Evolutionary conservation across 225 moss, liverwort and hornwort species (phyloP).

Genomic region (Polytrichum commune): DNA sequence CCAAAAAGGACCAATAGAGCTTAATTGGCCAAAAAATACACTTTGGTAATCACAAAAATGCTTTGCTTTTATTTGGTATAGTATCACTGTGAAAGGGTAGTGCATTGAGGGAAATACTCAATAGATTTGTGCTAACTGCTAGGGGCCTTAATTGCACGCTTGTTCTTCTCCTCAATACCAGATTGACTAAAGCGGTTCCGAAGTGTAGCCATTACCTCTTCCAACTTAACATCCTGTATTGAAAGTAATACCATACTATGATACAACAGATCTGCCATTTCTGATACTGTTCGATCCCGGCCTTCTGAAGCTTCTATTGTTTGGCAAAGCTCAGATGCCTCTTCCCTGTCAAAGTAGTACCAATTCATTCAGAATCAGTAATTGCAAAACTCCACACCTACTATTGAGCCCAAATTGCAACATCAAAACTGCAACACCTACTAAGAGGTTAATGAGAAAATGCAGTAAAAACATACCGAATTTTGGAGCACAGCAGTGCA

Average conservation of each 20-base stretch:
- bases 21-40: too few relatives aligned
- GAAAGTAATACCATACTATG: slow-evolving; percentile 90
- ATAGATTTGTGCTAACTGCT: slow-evolving; percentile 15
- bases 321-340: slow-evolving; percentile 92
- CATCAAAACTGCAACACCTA: too few relatives aligned
- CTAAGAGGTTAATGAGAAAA: too few relatives aligned
- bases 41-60: too few relatives aligned
- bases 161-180: slow-evolving; percentile 87
- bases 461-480: slow-evolving; percentile 45
- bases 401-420: too few relatives aligned
- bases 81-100: too few relatives aligned
- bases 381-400: too few relatives aligned
- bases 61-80: too few relatives aligned
- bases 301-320: slow-evolving; percentile 81
- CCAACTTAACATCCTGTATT: slow-evolving; percentile 79
- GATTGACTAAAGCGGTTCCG: slow-evolving; percentile 81
- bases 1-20: too few relatives aligned
- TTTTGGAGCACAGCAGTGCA: slow-evolving; percentile 87
- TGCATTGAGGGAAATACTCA: too few relatives aligned
- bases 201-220: slow-evolving; percentile 77
- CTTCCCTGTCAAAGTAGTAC: slow-evolving; percentile 56
- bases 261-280: slow-evolving; percentile 98
- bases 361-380: too few relatives aligned
- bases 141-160: slow-evolving; percentile 32
- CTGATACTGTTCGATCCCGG: slow-evolving; percentile 77